Percentiles rank a stretch among this genome's conserved stretches.
phyloP scores from a whole-genome alignment of 306 rosid species.

The Hippophae tibetana region DNA sequence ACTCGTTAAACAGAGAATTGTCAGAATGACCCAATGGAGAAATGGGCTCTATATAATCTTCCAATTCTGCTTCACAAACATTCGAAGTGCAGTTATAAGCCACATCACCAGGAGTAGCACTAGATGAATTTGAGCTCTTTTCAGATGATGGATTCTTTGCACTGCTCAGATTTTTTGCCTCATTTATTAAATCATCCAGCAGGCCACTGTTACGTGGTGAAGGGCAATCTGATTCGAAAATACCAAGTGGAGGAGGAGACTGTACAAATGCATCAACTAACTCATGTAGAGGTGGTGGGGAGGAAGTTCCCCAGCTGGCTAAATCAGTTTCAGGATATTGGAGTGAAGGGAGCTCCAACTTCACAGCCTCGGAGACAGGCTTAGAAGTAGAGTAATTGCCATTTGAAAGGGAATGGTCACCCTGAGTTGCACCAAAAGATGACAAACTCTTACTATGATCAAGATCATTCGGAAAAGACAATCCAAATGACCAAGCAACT shows the following conservation, averaged over 20 bases:
- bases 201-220: conserved; percentile 75
- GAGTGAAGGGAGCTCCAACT: conserved; percentile 99
- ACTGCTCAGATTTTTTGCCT: conserved; percentile 44
- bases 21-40: conserved; percentile 62
- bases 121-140: conserved; percentile 66
- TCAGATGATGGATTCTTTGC: conserved; percentile 47
- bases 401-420: conserved; percentile 81
- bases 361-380: conserved; percentile 63
- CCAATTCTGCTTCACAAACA: conserved; percentile 17
- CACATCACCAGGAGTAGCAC: conserved; percentile 50
- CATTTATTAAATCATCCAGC: conserved; percentile 72
- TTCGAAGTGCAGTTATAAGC: conserved; percentile 32
- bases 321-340: conserved; percentile 90
- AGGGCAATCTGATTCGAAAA: conserved; percentile 51
- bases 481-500: conserved; percentile 40
- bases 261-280: conserved; percentile 62
- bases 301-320: conserved; percentile 65
- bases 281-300: conserved; percentile 54
- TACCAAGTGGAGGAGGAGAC: conserved; percentile 44
- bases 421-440: conserved; percentile 32
- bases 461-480: conserved; percentile 43
- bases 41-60: conserved; percentile 44
- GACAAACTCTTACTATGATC: conserved; percentile 39
- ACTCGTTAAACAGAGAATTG: conserved; percentile 50
- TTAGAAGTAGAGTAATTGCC: conserved; percentile 87